A percentile compares a stretch with the other conserved stretches of the same genome.
Evolutionary conservation across 2,329 filamentous ascomycete genomes (phyloP).

Genomic region (Calonectria fujianensis): DNA sequence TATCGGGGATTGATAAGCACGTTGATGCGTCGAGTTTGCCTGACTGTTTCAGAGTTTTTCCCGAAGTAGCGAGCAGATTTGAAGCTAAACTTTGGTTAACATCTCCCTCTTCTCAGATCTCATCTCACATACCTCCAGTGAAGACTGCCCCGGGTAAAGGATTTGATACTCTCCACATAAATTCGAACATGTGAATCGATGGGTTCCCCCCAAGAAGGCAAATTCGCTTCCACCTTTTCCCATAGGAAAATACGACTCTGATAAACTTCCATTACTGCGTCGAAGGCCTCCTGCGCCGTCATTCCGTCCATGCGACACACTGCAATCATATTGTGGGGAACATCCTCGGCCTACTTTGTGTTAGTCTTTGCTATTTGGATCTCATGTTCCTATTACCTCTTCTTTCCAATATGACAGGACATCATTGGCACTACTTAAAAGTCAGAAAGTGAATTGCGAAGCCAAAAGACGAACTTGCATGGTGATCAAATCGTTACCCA

Average conservation of each 20-base stretch:
- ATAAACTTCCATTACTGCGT: background rate
- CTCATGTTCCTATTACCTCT: background rate
- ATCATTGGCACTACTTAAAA: background rate
- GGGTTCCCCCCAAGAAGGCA: background rate
- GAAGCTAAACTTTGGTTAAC: background rate
- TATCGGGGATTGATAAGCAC: background rate
- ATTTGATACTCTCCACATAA: conserved; percentile 7
- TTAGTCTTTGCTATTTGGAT: background rate
- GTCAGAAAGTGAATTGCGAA: background rate
- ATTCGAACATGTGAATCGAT: background rate
- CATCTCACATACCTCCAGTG: conserved; percentile 7
- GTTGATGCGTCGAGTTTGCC: background rate
- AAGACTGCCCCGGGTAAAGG: background rate
- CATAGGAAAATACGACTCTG: background rate
- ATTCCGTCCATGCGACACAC: background rate
- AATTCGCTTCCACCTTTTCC: background rate
- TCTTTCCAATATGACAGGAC: conserved; percentile 1
- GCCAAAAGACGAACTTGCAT: background rate
- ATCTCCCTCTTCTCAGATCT: background rate
- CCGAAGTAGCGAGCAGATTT: background rate
- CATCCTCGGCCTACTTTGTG: background rate
- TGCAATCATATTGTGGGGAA: conserved; percentile 13
- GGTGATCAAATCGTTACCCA: background rate
- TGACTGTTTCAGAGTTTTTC: background rate
- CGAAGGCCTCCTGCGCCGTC: background rate